Evolutionary conservation across 2,329 filamentous ascomycete genomes (phyloP).

Genomic region (Fusarium sp.): DNA sequence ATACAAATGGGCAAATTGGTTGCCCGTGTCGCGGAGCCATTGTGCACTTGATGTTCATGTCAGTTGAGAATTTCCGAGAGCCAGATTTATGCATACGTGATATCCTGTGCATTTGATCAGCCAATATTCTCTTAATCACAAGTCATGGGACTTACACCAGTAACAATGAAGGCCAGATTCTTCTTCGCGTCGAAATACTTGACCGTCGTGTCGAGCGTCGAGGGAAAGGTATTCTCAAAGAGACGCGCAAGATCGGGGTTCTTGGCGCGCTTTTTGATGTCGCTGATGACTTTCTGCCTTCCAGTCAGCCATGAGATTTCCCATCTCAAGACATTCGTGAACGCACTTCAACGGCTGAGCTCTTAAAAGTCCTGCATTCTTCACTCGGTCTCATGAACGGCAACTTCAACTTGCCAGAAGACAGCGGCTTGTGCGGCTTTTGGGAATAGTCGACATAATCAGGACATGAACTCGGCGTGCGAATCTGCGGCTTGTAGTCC

Average conservation of each 20-base stretch:
- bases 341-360: conserved; percentile 5
- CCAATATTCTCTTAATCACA: accelerated
- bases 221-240: conserved; percentile 26
- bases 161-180: conserved; percentile 21
- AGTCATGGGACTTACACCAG: neutral
- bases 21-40: conserved; percentile 22
- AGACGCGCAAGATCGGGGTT: conserved; percentile 23
- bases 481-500: conserved; percentile 17
- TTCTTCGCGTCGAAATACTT: conserved; percentile 20
- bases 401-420: conserved; percentile 6
- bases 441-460: conserved; percentile 24
- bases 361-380: conserved; percentile 29
- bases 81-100: neutral
- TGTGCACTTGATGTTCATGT: neutral
- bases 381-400: conserved; percentile 26
- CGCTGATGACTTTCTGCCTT: conserved; percentile 13
- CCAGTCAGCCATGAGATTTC: accelerated
- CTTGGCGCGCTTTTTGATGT: conserved; percentile 23
- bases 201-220: conserved; percentile 20
- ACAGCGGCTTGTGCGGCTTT: conserved; percentile 3
- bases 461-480: conserved; percentile 11
- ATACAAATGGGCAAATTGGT: conserved; percentile 28
- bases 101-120: neutral
- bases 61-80: too few species aligned
- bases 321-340: accelerated